Conservation (phyloP, 139 green algal species). For the Chlorella sorokiniana region DNA sequence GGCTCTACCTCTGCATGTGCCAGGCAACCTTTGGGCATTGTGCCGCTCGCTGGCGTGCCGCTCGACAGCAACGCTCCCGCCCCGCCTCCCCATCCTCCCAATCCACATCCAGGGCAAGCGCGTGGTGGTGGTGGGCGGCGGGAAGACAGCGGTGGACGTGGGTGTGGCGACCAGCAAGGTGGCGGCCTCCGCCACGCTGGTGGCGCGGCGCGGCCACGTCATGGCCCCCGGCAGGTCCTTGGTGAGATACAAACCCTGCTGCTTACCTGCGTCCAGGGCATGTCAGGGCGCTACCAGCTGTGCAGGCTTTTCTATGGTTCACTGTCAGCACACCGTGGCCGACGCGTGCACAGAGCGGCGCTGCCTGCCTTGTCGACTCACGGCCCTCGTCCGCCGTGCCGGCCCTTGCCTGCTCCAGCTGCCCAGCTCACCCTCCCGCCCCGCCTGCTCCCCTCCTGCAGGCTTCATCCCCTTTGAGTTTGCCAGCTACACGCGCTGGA, state of each 20-base stretch:
- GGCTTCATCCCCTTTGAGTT: slow-evolving; percentile 11
- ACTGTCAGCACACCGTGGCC: too few species aligned
- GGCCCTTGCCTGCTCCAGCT: background rate
- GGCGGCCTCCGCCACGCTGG: slow-evolving; percentile 4
- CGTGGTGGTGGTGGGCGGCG: slow-evolving; percentile 1
- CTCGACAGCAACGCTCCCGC: background rate
- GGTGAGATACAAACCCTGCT: background rate
- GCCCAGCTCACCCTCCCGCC: background rate
- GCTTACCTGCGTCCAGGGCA: too few species aligned
- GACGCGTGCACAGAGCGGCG: too few species aligned
- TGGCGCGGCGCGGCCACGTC: slow-evolving; percentile 13
- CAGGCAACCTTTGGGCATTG: too few species aligned
- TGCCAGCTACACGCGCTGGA: slow-evolving; percentile 25
- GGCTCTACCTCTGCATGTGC: background rate
- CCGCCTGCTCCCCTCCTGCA: background rate
- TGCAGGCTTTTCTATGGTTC: too few species aligned
- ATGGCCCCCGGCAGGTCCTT: slow-evolving; percentile 20
- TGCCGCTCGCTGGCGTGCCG: background rate
- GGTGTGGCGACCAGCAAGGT: background rate
- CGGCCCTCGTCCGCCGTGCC: background rate
- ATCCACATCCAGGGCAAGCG: slow-evolving; percentile 6
- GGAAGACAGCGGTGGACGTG: slow-evolving; percentile 19
- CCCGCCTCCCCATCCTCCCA: background rate
- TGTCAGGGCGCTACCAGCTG: background rate
- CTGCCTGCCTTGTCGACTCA: background rate